Base-by-base conservation (phyloP, 306 rosid species). In the Medicago ruthenica region DNA sequence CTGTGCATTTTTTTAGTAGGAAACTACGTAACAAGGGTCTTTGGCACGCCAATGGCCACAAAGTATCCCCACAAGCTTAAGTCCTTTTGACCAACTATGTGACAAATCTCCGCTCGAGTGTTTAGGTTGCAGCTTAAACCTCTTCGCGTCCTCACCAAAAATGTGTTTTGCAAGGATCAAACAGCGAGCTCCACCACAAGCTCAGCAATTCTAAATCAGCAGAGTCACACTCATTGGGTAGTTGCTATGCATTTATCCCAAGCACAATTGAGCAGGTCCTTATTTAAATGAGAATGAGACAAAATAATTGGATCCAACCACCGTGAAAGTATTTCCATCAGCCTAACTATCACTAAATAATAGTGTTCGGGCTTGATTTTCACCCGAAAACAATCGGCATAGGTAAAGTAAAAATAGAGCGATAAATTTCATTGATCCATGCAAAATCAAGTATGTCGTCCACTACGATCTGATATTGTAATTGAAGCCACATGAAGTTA, bases 361-460 rank as follows among this genome's bases (percentile, higher is more conserved):
- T 1, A 37, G 70, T 65, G 50, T 41, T 65, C 16, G 11, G 13
- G 68, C 22, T 3, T 39, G 4, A 64, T 8, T 75, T 63, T 76
- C 17, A 2, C 18, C 11, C 6, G 8, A 21, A 18, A 14, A 11
- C 16, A 63, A 48, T 10, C 14, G 21, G 54, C 11, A 8, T n/a
- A 63, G 14, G 22, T 5, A 54, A 17, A 18, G 67, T 18, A 3
- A 41, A 71, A 53, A 71, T 22, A 61, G 60, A 11, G 13, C 20
- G 62, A 71, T 72, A 3, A 51, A 21, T 53, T 79, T 54, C 41
- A 50, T 16, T 39, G 47, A 68, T 18, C 57, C 39, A 57, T 17
- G 66, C 9, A 16, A 58, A 58, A 77, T 60, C 60, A 59, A 2
- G 45, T 16, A 73, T 11, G 63, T 34, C 67, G 48, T 83, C 27